phyloP scores from a whole-genome alignment of 177 flowering plant genomes.

The Vitis hybrid region DNA sequence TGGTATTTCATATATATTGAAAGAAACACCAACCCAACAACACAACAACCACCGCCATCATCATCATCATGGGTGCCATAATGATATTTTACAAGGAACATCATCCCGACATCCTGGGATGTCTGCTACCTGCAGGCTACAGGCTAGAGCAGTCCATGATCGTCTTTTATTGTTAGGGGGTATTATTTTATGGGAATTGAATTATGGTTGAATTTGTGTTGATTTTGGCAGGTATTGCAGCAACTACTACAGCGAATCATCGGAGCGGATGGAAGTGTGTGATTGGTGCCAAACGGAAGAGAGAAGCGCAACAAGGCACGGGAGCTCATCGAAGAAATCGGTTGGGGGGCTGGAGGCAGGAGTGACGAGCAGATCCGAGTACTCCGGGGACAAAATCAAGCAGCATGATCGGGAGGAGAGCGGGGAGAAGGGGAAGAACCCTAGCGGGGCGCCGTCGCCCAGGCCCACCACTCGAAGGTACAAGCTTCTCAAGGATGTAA shows the following conservation, averaged over 20 bases:
- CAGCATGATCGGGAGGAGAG: slow-evolving; percentile 39
- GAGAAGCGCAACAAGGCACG: slow-evolving; percentile 36
- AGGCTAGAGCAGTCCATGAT: too few species aligned
- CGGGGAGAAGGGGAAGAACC: slow-evolving; percentile 46
- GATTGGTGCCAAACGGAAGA: slow-evolving; percentile 89
- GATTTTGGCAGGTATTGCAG: slow-evolving; percentile 51
- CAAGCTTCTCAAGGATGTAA: slow-evolving; percentile 82
- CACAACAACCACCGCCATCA: slow-evolving; percentile 8
- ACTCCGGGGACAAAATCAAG: slow-evolving; percentile 48
- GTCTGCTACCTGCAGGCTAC: too few species aligned
- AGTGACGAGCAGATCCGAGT: slow-evolving; percentile 33
- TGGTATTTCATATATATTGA: background rate
- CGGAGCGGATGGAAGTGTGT: slow-evolving; percentile 44
- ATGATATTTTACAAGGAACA: too few species aligned
- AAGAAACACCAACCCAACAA: background rate
- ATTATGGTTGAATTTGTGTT: background rate
- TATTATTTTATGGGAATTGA: background rate
- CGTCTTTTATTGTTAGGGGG: too few species aligned
- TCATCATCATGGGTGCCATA: slow-evolving; percentile 1
- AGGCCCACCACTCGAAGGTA: slow-evolving; percentile 56
- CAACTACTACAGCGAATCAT: slow-evolving; percentile 48
- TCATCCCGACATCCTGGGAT: too few species aligned
- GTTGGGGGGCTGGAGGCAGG: slow-evolving; percentile 15
- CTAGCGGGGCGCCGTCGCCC: slow-evolving; percentile 54
- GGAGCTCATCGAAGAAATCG: slow-evolving; percentile 39